Evolutionary conservation across 768 basidiomycete species (phyloP), one percentile per base, ranked within the genome.

Genomic region (Hypholoma sublateritium): DNA sequence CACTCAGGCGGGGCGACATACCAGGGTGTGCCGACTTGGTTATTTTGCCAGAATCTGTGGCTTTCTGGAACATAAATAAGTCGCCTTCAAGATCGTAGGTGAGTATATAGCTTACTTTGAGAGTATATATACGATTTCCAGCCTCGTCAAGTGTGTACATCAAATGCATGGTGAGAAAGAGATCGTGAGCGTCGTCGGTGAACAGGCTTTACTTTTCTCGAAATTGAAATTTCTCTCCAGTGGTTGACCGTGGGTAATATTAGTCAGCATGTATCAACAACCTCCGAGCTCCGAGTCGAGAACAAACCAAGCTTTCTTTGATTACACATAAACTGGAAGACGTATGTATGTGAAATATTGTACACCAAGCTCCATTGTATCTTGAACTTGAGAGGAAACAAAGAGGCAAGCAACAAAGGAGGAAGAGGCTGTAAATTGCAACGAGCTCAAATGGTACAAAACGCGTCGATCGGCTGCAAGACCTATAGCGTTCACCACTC

Each of bases 11-110:
- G 48, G 25, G 36, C 7, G 45, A 56, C 82, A 57, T 70, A 97
- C 95, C 95, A 73, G 97, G 96, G 73, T 98, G 96, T 12, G 96
- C 97, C 55, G 94, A 96, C 73, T 95, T 96, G 22, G 96, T 93
- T 62, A 93, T 82, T 74, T 85, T 87, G 37, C 93, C 94, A 32
- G 74, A 76, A 42, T 88, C 81, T 14, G 91, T 94, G 41, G 82
- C 64, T 88, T 99, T 99, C 96, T 97, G 68, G 35, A 50, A 43
- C 53, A 43, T 51, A 39, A 34, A 42, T 53, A 35, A 16, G 21
- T 43, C 13, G 39, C 16, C 14, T 2, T 6, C 9, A 3, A 1
- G 12, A 21, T 36, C n/a, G 43, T 14, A 50, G 24, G 11, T 7
- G n/a, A n/a, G 42, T 19, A n/a, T 8, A 6, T n/a, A 28, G 65